phyloP scores from a whole-genome alignment of 331 rosid species.

The Erythrophleum ivorense region DNA sequence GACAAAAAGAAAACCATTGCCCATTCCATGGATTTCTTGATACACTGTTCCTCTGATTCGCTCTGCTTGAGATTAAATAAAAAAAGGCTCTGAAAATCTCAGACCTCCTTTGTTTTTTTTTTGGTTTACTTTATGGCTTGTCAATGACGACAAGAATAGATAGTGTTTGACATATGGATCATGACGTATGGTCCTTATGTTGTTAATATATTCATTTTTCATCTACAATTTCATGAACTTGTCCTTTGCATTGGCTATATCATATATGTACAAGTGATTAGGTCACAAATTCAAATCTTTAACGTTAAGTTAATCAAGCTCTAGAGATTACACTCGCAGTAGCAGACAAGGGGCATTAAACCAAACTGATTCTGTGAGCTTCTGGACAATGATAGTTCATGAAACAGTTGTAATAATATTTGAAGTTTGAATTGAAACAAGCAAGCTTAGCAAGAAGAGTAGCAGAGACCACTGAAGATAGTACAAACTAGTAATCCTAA shows the following conservation, averaged over 20 bases:
- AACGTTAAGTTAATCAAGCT: not conserved
- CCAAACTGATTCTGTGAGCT: conserved; percentile 24
- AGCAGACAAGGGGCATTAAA: conserved; percentile 36
- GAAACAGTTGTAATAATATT: conserved; percentile 16
- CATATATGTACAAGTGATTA: not conserved
- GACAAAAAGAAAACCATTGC: conserved; percentile 62
- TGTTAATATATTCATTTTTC: not conserved
- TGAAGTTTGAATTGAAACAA: conserved; percentile 10
- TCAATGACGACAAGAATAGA: conserved; percentile 33
- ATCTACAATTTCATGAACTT: conserved; percentile 35
- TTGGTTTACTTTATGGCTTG: conserved; percentile 42
- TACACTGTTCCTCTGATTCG: conserved; percentile 40
- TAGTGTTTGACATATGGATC: conserved; percentile 38
- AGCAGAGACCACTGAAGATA: not conserved
- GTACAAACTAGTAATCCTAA: not conserved
- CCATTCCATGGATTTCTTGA: conserved; percentile 65
- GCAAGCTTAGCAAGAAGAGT: not conserved
- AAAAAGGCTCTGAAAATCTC: conserved; percentile 53
- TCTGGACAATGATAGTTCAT: conserved; percentile 29
- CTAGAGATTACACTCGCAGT: conserved; percentile 25
- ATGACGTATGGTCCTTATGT: conserved; percentile 47
- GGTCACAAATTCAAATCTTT: conserved; percentile 21
- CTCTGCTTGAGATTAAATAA: conserved; percentile 36
- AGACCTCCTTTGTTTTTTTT: not conserved
- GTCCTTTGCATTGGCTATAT: conserved; percentile 48